Conservation (phyloP, 164 flowering plant genomes). For the Tinospora cordifolia region DNA sequence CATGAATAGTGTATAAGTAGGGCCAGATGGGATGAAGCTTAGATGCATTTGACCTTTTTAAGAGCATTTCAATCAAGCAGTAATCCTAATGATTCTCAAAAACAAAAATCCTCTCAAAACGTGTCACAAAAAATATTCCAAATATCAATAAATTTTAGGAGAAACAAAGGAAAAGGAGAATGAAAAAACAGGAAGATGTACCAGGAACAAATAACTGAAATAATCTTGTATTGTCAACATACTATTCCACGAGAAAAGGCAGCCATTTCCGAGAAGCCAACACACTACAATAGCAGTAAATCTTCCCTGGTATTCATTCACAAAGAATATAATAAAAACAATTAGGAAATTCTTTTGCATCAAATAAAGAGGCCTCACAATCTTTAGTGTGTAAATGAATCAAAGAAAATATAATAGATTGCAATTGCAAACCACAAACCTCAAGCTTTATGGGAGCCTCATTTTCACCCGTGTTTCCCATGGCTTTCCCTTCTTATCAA, state of each 20-base stretch:
- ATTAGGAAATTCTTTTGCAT: background rate
- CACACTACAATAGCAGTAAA: conserved; percentile 33
- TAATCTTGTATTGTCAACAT: conserved; percentile 44
- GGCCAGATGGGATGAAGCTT: no score
- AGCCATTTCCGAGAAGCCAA: conserved; percentile 48
- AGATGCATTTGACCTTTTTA: background rate
- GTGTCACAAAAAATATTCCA: background rate
- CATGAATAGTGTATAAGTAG: no score
- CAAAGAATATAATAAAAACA: background rate
- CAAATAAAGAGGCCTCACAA: background rate
- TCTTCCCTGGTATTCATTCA: conserved; percentile 30
- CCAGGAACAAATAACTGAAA: conserved; percentile 23
- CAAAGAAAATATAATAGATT: background rate
- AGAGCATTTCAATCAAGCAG: conserved; percentile 1
- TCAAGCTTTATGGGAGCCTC: conserved; percentile 7
- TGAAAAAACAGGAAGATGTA: conserved; percentile 8
- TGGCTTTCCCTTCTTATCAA: background rate
- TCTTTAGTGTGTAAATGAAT: background rate
- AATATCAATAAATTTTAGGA: background rate
- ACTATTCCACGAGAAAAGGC: conserved; percentile 47
- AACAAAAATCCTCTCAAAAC: background rate
- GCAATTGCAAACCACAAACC: background rate
- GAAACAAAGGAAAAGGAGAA: background rate
- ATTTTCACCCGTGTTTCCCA: conserved; percentile 3
- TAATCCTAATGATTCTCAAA: background rate